A percentile compares a stretch with the other conserved stretches of the same genome.
Evolutionary conservation across 179 eudicot species (phyloP).

Genomic region (Carnegiea gigantea): DNA sequence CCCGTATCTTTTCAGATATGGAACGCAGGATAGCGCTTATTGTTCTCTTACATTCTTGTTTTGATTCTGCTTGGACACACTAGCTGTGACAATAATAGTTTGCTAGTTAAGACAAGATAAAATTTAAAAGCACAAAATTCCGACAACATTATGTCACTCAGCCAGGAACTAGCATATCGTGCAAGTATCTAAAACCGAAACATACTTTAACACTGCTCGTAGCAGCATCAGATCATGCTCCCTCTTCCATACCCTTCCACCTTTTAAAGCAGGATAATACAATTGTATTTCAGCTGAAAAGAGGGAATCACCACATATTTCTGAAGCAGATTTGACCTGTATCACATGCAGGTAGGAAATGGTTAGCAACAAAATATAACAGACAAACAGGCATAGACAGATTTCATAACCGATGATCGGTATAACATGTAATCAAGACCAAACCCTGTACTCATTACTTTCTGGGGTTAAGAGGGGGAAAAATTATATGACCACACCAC

Average conservation of each 20-base stretch:
- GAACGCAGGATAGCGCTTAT: neutral
- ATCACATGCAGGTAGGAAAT: constrained; percentile 4
- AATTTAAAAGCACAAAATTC: neutral
- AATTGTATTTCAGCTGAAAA: constrained; percentile 61
- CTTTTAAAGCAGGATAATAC: constrained; percentile 67
- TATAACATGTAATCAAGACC: neutral
- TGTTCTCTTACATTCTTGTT: neutral
- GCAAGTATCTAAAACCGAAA: constrained; percentile 14
- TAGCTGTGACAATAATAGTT: neutral
- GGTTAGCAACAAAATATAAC: constrained; percentile 6
- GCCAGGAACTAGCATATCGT: neutral
- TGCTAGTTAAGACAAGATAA: neutral
- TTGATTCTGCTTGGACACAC: neutral
- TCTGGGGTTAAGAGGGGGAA: neutral
- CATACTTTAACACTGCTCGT: constrained; percentile 83
- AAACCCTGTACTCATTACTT: neutral
- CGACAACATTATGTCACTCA: neutral
- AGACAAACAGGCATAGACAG: neutral
- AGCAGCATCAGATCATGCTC: constrained; percentile 71
- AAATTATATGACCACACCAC: too few species aligned
- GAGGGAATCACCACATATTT: constrained; percentile 49
- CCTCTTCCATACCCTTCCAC: constrained; percentile 84
- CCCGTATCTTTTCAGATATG: neutral
- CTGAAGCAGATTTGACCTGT: constrained; percentile 53
- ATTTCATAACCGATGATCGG: neutral